Percentiles rank a stretch among this genome's conserved stretches.
These are phyloP conservation scores for Entonaema liquescens DNA, from an alignment of 495 filamentous ascomycete species.

Conservation along the genomic window DNA sequence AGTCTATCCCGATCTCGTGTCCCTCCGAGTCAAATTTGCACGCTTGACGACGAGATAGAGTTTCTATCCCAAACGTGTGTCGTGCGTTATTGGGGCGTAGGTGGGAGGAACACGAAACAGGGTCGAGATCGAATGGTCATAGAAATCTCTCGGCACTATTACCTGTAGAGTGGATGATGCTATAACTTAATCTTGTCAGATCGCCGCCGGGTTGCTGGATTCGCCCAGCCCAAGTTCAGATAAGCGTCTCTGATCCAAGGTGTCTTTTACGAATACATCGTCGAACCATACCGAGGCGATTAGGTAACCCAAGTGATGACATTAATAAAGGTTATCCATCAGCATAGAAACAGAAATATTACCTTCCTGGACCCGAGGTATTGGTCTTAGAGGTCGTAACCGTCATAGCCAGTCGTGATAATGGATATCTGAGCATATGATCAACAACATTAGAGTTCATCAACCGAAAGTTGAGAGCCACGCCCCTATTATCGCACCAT, in stretches of 20 bases:
- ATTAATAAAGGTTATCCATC: neutral
- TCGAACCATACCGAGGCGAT: neutral
- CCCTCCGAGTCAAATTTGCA: neutral
- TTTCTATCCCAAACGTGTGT: conserved; percentile 31
- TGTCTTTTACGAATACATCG: neutral
- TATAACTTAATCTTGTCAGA: conserved; percentile 1
- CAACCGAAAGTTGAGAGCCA: neutral
- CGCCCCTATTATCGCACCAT: neutral
- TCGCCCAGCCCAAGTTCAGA: neutral
- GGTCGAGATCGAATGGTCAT: conserved; percentile 27
- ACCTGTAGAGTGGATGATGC: neutral
- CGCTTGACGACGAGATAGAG: conserved; percentile 16
- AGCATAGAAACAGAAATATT: neutral
- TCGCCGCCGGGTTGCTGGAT: neutral
- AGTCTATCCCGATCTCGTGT: conserved; percentile 11
- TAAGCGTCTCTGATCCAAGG: neutral
- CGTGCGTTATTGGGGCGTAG: conserved; percentile 6
- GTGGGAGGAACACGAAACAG: conserved; percentile 18
- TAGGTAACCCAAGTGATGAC: neutral
- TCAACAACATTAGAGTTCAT: conserved; percentile 29
- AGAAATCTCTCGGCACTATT: conserved; percentile 5
- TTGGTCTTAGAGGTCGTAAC: neutral
- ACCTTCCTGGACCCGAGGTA: conserved; percentile 4
- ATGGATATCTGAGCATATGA: conserved; percentile 17
- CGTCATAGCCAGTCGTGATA: neutral